Evolutionary conservation across 2,329 filamentous ascomycete genomes (phyloP), one percentile per base, ranked within the genome.

Genomic region (Colletotrichum cereale): DNA sequence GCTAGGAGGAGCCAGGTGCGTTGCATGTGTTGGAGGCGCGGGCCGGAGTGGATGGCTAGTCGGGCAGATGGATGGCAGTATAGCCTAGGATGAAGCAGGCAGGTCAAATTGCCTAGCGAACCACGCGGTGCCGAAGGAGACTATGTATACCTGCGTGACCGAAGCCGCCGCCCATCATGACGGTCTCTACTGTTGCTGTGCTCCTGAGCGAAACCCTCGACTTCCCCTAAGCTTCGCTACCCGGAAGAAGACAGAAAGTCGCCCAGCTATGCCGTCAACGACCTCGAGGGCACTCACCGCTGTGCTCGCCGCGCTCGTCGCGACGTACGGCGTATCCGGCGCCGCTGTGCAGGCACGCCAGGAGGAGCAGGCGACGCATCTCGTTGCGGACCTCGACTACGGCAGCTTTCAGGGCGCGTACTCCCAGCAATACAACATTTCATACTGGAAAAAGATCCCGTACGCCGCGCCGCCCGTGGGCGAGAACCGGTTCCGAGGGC

Each of bases 381-480:
- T 72, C 31, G 65, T 72, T 38, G 65, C 66, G 38, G 60, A 69
- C 44, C 80, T 87, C 8, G 82, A 85, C 76, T 87, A 87, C 74
- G 86, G 85, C 36, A 83, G 80, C 24, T 89, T 90, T 72, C 80
- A 84, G 73, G 88, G 88, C 24, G 83, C 84, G 56, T 87, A 87
- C 74, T 84, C 84, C 24, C 72, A 79, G 11, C 75, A 77, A 3
- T 89, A 90, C 75, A 89, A 90, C 75, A 84, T 90, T 52, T 86
- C 84, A 34, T 88, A 89, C 78, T 91, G 85, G 79, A 86, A 85
- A 72, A 89, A 87, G 74, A 89, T 91, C 60, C 89, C 89, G 21
- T 91, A 87, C 74, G 89, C 86, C 6, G 86, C 88, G 16, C 87
- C 89, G 1, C 89, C 89, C 18, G 80, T 84, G 16, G 88, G 88